A percentile compares a stretch with the other conserved stretches of the same genome.
These are phyloP conservation scores for Leccinum boreale DNA, from an alignment of 768 basidiomycete genomes.

Conservation along the genomic window DNA sequence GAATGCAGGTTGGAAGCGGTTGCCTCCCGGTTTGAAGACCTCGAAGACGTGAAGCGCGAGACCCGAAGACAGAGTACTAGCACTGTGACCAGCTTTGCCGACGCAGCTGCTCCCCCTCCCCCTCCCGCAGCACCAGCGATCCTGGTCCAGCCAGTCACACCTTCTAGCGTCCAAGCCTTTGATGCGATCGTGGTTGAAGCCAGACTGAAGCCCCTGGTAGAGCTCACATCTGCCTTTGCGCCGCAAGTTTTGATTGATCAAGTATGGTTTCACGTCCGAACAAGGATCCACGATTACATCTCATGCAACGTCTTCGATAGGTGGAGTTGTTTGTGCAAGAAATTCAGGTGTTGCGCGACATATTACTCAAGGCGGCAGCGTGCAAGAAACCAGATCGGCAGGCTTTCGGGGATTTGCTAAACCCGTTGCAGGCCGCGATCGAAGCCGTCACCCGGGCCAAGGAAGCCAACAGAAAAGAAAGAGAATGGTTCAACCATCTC, in stretches of 20 bases:
- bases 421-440: constrained; percentile 68
- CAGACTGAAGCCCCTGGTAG: constrained; percentile 70
- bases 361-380: constrained; percentile 62
- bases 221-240: constrained; percentile 69
- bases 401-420: constrained; percentile 53
- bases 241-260: constrained; percentile 71
- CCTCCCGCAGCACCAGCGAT: constrained; percentile 36
- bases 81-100: constrained; percentile 27
- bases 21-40: constrained; percentile 90
- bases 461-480: constrained; percentile 74
- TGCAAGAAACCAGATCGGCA: constrained; percentile 80
- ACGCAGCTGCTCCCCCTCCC: constrained; percentile 25
- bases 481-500: constrained; percentile 82
- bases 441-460: constrained; percentile 77
- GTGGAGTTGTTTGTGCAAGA: constrained; percentile 64
- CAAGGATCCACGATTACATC: not conserved
- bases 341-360: constrained; percentile 62
- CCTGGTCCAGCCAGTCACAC: constrained; percentile 39
- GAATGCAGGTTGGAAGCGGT: constrained; percentile 82
- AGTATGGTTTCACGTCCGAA: constrained; percentile 42
- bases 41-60: constrained; percentile 52
- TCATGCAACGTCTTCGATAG: constrained; percentile 37
- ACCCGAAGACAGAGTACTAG: constrained; percentile 28
- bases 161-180: constrained; percentile 67
- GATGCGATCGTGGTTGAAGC: constrained; percentile 70